Evolutionary conservation across 768 basidiomycete species (phyloP), one percentile per base, ranked within the genome.

Genomic region (Russula vinacea): DNA sequence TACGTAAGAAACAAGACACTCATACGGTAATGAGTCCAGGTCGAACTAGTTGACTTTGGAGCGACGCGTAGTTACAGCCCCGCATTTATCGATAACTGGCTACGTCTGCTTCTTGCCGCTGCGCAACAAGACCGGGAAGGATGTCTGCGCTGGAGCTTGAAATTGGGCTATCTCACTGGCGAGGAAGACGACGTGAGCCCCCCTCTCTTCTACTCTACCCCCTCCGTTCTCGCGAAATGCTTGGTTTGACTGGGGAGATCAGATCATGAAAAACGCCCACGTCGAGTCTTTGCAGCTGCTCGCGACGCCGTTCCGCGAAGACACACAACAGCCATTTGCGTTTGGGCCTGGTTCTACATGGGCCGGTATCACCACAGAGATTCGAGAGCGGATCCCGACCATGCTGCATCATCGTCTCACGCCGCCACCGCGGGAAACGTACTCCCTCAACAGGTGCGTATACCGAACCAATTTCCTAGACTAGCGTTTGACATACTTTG

Each of bases 1-100:
- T 26, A n/a, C n/a, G n/a, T n/a, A n/a, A n/a, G n/a, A 14, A 57
- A 33, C 42, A 45, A 26, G 42, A 35, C 44, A 5, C 39, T 45
- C n/a, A n/a, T n/a, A n/a, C n/a, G n/a, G n/a, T n/a, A n/a, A n/a
- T 65, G 16, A 47, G 5, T 5, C 8, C 39, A 92, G 86, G 78
- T 95, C 42, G 91, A 90, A 68, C 78, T 99, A 29, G 90, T 99
- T 57, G 97, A 99, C 75, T 98, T 98, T 70, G 97, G 97, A 37
- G 97, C 97, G 11, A 94, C 94, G 0, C 82, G 94, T 29, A 86
- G 85, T 69, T 99, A 98, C 75, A 80, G 84, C 0, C 84, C 85
- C 64, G 81, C 82, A 60, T 99, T 98, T 73, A 94, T 97, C 77
- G 89, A 94, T 72, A 79, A 78, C 59, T 99, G 95, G 94, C 79